phyloP scores from a whole-genome alignment of 2,329 filamentous ascomycete species.

The Fusarium tjaetaba region DNA sequence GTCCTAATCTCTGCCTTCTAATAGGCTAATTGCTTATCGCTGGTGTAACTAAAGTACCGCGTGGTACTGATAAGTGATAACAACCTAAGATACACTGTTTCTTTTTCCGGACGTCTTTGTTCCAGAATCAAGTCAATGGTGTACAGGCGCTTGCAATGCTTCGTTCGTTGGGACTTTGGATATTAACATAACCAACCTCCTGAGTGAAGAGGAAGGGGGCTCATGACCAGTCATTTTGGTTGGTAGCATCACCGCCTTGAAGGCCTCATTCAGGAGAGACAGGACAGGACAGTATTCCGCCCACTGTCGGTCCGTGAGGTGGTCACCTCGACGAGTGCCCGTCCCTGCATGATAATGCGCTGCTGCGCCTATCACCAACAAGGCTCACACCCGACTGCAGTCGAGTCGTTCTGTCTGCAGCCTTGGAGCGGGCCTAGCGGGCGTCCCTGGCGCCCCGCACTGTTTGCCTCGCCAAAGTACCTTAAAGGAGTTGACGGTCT shows the following conservation, averaged over 20 bases:
- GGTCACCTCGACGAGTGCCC: neutral
- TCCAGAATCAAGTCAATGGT: neutral
- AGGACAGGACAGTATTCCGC: constrained; percentile 1
- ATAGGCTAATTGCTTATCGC: constrained; percentile 39
- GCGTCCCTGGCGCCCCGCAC: constrained; percentile 23
- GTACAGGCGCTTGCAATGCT: neutral
- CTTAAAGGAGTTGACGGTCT: constrained; percentile 8
- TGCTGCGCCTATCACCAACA: constrained; percentile 10
- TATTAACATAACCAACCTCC: neutral
- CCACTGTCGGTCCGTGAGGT: constrained; percentile 16
- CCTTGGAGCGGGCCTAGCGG: constrained; percentile 6
- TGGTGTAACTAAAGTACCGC: neutral
- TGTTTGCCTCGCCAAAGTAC: constrained; percentile 37
- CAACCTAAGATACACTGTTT: neutral
- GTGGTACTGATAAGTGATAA: constrained; percentile 22
- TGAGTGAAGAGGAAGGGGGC: neutral
- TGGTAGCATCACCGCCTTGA: constrained; percentile 12
- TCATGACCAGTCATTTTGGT: constrained; percentile 26
- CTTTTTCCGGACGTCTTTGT: constrained; percentile 4
- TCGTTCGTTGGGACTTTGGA: neutral
- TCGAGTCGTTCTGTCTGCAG: neutral
- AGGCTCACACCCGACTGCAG: neutral
- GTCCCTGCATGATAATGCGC: constrained; percentile 6
- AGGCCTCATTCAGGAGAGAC: constrained; percentile 23
- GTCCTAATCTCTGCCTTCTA: constrained; percentile 24